Base-by-base conservation (phyloP, 2,329 filamentous ascomycete species). In the Colletotrichum sansevieriae region DNA sequence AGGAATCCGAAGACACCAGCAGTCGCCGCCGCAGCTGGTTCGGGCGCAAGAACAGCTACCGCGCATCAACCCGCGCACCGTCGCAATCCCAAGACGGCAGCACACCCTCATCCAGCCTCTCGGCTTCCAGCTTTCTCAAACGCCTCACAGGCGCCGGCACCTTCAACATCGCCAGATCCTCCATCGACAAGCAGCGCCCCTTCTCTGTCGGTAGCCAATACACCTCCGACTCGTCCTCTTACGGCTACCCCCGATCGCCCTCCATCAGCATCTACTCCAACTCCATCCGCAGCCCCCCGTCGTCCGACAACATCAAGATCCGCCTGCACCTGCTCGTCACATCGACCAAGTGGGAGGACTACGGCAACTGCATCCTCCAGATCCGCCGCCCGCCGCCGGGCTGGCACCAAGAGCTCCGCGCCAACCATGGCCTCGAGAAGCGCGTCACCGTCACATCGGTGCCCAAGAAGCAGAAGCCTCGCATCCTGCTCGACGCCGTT, bases 321-420 rank as follows among this genome's bases (percentile, higher is more conserved):
- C 87, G 94, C 41, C 87, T 98, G 12, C 97, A 98, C 78, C 85
- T 93, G 56, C 90, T 95, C 57, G 91, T 94, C 68, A 84, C 88
- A 1, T 84, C 88, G 12, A 89, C 89, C 57, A 95, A 95, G 77
- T 99, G 96, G 96, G 90, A 94, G 70, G 95, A 98, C 77, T 90
- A 95, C 82, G 95, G 96, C 72, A 90, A 93, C 73, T 97, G 94
- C 69, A 86, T 90, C 43, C 83, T 99, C 68, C 93, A 92, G 15
- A 94, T 99, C 74, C 90, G 94, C 77, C 88, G 90, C 18, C 92
- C 93, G n/a, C 91, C 85, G 59, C 87, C 81, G 41, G 88, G 87
- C 7, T 87, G 86, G 78, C 83, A 83, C 47, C 88, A 87, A 79
- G 88, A 85, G 67, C 83, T 88, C 62, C 82, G 84, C 46, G 87